Evolutionary conservation across 2,329 filamentous ascomycete genomes (phyloP).

Genomic region (Trichophaea hybrida): DNA sequence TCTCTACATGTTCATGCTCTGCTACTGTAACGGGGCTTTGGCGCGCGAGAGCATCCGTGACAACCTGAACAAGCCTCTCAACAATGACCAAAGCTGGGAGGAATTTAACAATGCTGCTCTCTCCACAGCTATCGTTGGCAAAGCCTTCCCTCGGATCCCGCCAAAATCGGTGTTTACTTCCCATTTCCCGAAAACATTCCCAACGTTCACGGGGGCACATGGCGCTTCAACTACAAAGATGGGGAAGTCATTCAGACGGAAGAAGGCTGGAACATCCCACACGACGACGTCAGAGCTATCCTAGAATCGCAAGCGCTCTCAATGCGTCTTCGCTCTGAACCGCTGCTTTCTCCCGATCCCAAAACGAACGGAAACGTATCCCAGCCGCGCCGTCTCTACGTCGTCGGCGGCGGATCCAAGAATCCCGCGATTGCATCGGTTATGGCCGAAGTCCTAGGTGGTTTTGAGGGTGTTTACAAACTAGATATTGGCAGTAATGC

Average conservation of each 20-base stretch:
- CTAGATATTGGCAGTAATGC: conserved; percentile 91
- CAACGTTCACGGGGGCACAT: conserved; percentile 71
- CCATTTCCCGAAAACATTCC: conserved; percentile 90
- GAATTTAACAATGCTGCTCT: conserved; percentile 63
- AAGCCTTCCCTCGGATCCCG: conserved; percentile 39
- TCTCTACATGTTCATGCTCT: conserved; percentile 99
- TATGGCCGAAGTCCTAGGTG: conserved; percentile 76
- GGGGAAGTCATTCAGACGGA: conserved; percentile 34
- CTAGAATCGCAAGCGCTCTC: conserved; percentile 91
- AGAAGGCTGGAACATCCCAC: conserved; percentile 41
- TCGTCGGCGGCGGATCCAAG: conserved; percentile 80
- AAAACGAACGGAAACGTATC: conserved; percentile 32
- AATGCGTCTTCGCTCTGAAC: conserved; percentile 61
- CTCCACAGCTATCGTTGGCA: conserved; percentile 52
- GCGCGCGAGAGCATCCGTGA: conserved; percentile 84
- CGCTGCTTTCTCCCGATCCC: conserved; percentile 17
- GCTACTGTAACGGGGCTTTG: conserved; percentile 95
- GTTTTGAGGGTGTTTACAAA: conserved; percentile 77
- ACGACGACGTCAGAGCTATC: conserved; percentile 69
- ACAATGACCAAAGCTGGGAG: conserved; percentile 45
- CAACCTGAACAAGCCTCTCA: conserved; percentile 45
- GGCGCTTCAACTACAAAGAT: conserved; percentile 56
- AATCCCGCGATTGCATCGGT: conserved; percentile 81
- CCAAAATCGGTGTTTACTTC: conserved; percentile 88
- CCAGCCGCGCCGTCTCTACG: conserved; percentile 79